Conservation (phyloP, 192 early-diverging fungal genomes). For the Coemansia sp. region DNA sequence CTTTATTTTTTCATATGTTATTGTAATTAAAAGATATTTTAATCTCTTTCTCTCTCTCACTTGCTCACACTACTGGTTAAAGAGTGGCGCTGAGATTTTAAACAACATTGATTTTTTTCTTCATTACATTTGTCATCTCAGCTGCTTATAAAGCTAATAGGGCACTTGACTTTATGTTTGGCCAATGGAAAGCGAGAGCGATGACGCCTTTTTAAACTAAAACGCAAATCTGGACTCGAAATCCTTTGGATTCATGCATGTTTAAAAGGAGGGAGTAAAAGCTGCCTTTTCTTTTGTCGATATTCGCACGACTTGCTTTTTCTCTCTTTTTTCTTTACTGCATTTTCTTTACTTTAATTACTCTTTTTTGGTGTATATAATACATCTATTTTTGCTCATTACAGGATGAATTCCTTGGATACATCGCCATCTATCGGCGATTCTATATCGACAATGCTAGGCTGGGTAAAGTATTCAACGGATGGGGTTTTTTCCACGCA, state of each 20-base stretch:
- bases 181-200: not conserved
- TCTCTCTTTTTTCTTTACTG: not conserved
- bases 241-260: too few relatives aligned
- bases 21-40: too few relatives aligned
- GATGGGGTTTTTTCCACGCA: too few relatives aligned
- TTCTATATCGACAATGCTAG: constrained; percentile 21
- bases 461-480: constrained; percentile 31
- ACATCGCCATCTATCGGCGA: constrained; percentile 12
- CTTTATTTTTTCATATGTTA: too few relatives aligned
- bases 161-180: too few relatives aligned
- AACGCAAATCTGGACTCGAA: too few relatives aligned
- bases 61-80: too few relatives aligned
- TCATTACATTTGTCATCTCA: too few relatives aligned
- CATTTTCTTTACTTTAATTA: not conserved
- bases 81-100: too few relatives aligned
- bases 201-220: not conserved
- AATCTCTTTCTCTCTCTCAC: too few relatives aligned
- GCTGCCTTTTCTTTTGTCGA: not conserved
- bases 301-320: not conserved
- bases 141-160: too few relatives aligned
- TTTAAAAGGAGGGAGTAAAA: not conserved
- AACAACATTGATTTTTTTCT: too few relatives aligned
- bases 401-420: not conserved
- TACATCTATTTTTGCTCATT: not conserved
- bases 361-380: not conserved